Base-by-base conservation (phyloP, 192 early-diverging fungal species). In the Coemansia pectinata region DNA sequence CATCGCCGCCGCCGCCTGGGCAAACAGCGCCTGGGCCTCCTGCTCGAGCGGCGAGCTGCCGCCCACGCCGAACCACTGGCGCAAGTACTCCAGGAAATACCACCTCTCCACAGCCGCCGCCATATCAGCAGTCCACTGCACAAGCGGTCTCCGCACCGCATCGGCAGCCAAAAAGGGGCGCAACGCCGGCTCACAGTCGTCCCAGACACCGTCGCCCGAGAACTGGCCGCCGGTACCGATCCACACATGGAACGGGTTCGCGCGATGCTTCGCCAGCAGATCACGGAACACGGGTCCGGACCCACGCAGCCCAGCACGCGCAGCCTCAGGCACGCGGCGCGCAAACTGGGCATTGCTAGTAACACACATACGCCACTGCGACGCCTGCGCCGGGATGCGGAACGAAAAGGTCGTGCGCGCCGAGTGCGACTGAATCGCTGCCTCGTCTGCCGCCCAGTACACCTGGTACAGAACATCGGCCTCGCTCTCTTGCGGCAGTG, bases 141-240 rank as follows among this genome's bases (percentile, higher is more conserved):
- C 78, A 12, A 66, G 62, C 39, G 78, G 63, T 19, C 90, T 77
- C 19, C 77, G 68, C 33, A 78, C 67, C 5, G 79, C 58, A 29
- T 79, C 76, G 2, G 57, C 25, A 0, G 77, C 74, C 59, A 83
- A 36, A 78, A 88, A 92, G n/a, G 87, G 87, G 17, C 72, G 77
- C 86, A 92, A 86, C 45, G 62, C 81, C 27, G 74, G 67, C 74
- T 88, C 87, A 27, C 77, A 77, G 62, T 88, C 86, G 11, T 88
- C 78, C 76, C 87, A 84, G 40, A 92, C 69, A 8, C 65, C 57
- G 63, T 92, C 90, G 50, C 87, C 86, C 59, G 84, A 86, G 27
- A 92, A 81, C 70, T 92, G 91, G 42, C 90, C 91, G 58, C 91
- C 91, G 3, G 88, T 88, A 61, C 91, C 91, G 17, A 92, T 67